Evolutionary conservation across 768 basidiomycete species (phyloP), one percentile per base, ranked within the genome.

Genomic region (Daedaleopsis sinensis): DNA sequence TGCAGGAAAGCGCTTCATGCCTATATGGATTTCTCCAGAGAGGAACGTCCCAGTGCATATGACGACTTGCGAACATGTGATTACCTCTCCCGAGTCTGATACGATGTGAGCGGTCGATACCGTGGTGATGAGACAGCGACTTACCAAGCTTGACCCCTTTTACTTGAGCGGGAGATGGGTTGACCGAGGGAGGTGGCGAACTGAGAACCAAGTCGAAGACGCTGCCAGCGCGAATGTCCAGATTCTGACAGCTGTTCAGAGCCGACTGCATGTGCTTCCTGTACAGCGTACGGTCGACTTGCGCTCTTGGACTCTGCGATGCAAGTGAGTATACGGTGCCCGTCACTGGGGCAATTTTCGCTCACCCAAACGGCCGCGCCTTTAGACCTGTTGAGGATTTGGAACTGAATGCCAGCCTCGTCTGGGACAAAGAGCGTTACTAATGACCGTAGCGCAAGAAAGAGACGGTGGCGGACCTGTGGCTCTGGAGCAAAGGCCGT

Each of bases 41-140:
- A 96, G 81, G 71, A 96, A 96, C 0, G 94, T 96, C 9, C 94
- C 94, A 0, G 94, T 96, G 67, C 93, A 94, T 15, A 96, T 82
- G 32, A 96, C 90, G 12, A 95, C 91, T 65, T 89, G 86, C 4
- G 89, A 86, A 67, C 93, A 96, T 18, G 77, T 76, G 32, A 96
- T 86, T 18, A 87, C 69, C 53, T 94, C 89, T 11, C 92, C 91
- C 5, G 83, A 80, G 36, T 93, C 93, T 93, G 72, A 43, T 27
- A 36, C 5, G n/a, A 49, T 24, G 16, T 36, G 37, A 57, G 51
- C 23, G 11, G 16, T 13, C 18, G 44, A 52, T 7, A 35, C 7
- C n/a, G n/a, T 5, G 13, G 24, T 18, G 36, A 21, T 10, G 10
- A 2, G 37, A 15, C 19, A 49, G 1, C 27, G 13, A 58, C 75